Base-by-base conservation (phyloP, 192 early-diverging fungal genomes). In the Entomortierella parvispora region DNA sequence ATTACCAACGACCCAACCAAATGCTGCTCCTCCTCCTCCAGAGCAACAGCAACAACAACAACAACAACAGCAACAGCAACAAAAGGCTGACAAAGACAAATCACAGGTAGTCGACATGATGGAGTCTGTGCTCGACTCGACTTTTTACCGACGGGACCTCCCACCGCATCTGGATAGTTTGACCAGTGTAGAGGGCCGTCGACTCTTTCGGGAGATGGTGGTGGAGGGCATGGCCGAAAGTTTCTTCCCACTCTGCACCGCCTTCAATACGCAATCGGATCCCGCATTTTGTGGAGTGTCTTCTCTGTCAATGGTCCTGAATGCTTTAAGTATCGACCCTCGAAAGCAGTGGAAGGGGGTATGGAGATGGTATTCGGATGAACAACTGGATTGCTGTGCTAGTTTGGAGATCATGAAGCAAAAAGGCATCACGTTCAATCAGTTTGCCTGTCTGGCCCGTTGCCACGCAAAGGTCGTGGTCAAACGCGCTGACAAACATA, bases 301-400 rank as follows among this genome's bases (percentile, higher is more conserved):
- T 64, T 94, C 94, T 42, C 81, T 97, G 58, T 91, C 94, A 48
- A 96, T 96, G 90, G 95, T 97, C 7, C 82, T 98, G 11, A 98
- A 97, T 70, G 94, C 96, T 8, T 83, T 98, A 28, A 88, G 91
- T 57, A 93, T 98, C 14, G 95, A 97, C 70, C 95, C 94, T 1
- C 85, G 90, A 12, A 76, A 88, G 47, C 83, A 84, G 18, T 97
- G 95, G 96, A 94, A 95, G 78, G 96, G 96, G 23, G 92, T 92
- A 1, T 98, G 96, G 95, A 62, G 61, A 5, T 72, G 62, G 68
- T 70, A 70, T 65, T 85, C 80, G 70, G 90, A 93, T 77, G 92
- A 93, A 65, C 81, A 91, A 29, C 78, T 92, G 45, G 81, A 92
- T 33, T 90, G 90, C 26, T 93, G 90, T 58, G 81, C 87, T 0